Evolutionary conservation across 441 rosid species (phyloP), one percentile per base, ranked within the genome.

Genomic region (Adansonia madagascariensis): DNA sequence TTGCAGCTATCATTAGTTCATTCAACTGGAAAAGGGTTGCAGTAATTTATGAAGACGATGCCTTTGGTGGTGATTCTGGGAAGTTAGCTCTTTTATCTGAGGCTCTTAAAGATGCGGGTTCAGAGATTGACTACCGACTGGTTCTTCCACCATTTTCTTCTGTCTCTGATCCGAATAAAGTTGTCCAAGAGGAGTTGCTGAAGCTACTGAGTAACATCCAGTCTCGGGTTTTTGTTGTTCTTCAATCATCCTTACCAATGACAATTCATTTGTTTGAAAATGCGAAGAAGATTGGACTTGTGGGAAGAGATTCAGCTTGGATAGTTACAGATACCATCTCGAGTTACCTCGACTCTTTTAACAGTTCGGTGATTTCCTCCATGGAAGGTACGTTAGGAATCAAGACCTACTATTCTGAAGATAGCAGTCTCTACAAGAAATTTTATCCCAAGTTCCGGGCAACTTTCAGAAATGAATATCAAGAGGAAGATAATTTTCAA

Each of bases 311-410:
- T 77, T 78, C 86, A 6, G 84, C 77, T 9, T 90, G 94, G 92
- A 80, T 90, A 44, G 39, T 35, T 35, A 35, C 39, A 35, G 84
- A 84, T 8, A 63, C 76, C 12, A 77, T 87, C 44, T 49, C 89
- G 1, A 79, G 59, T 56, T 84, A 76, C 18, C 66, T 90, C 0
- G 89, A 84, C 60, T 86, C 88, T 0, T 55, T 84, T 72, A 77
- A 84, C 70, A 62, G 84, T 49, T 80, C 86, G 3, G 84, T 84
- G 69, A 79, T 84, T 63, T 69, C 82, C 66, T 81, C 86, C 12
- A 82, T 86, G 86, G 81, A 87, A 75, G 94, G 91, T 44, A 75
- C 86, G 4, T 8, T 88, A 22, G 91, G 89, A 61, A 77, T 90
- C 80, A 84, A 82, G 76, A 52, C 71, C 0, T 72, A 78, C 43